Percentiles rank a stretch among this genome's conserved stretches.
phyloP scores from a whole-genome alignment of 345 rosid species.

The Clausena lansium region DNA sequence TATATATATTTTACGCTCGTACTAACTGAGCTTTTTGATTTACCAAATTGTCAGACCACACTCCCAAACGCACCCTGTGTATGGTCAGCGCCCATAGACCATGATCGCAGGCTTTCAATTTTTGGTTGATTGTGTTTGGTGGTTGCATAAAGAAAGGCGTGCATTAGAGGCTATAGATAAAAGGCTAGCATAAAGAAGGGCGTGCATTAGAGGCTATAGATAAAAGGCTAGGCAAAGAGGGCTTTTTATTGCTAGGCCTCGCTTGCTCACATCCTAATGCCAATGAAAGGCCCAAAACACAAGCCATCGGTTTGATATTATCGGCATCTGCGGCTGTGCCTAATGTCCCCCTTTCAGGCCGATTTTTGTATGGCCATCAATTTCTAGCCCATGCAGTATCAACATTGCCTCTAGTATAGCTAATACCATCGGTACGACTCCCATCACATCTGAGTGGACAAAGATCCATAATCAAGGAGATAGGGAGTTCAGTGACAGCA shows the following conservation, averaged over 20 bases:
- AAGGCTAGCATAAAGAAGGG: conserved; percentile 33
- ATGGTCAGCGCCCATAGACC: conserved; percentile 50
- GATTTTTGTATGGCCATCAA: conserved; percentile 46
- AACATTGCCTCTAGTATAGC: conserved; percentile 13
- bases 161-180: conserved; percentile 49
- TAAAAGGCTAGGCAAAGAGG: too few relatives aligned
- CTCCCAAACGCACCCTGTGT: too few relatives aligned
- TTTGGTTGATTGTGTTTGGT: conserved; percentile 60
- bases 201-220: too few relatives aligned
- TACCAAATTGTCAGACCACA: too few relatives aligned
- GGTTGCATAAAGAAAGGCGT: conserved; percentile 41
- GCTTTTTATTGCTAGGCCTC: conserved; percentile 42
- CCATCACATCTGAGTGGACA: conserved; percentile 42
- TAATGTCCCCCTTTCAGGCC: conserved; percentile 50
- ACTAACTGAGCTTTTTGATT: too few relatives aligned
- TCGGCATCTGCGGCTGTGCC: conserved; percentile 38
- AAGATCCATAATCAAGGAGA: conserved; percentile 11
- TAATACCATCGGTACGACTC: conserved; percentile 23
- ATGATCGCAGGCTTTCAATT: conserved; percentile 29
- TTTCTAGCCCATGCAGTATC: conserved; percentile 14
- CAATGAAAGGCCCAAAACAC: conserved; percentile 46
- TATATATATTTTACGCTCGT: too few relatives aligned
- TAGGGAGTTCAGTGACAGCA: conserved; percentile 23
- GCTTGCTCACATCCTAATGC: conserved; percentile 57
- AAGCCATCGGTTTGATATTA: conserved; percentile 36